phyloP scores from a whole-genome alignment of 345 rosid genomes.

The Kernera saxatilis region DNA sequence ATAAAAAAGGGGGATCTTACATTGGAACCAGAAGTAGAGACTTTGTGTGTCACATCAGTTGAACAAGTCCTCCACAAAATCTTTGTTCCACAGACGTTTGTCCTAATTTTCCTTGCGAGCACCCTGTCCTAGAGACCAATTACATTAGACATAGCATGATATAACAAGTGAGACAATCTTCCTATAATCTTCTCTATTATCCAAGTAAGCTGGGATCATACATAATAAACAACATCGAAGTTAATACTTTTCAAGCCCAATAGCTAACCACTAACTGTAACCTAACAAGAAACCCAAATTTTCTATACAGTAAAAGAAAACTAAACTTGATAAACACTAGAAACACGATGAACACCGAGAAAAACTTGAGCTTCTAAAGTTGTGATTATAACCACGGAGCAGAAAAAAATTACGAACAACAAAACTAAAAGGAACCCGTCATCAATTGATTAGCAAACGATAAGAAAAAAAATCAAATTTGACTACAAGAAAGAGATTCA shows the following conservation, averaged over 20 bases:
- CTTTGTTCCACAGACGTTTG: slow-evolving; percentile 22
- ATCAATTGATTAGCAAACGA: too few species aligned
- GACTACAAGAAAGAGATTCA: background rate
- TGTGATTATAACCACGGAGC: too few species aligned
- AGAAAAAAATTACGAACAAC: too few species aligned
- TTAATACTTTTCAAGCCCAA: background rate
- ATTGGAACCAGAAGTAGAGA: slow-evolving; percentile 19
- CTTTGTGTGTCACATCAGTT: slow-evolving; percentile 5
- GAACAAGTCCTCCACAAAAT: slow-evolving; percentile 23
- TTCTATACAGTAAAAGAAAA: background rate
- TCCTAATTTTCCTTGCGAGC: slow-evolving; percentile 23
- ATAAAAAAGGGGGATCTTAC: slow-evolving; percentile 22
- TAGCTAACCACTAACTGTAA: background rate
- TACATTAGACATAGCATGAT: background rate
- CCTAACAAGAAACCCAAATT: background rate
- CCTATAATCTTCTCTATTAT: background rate
- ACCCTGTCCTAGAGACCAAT: slow-evolving; percentile 22
- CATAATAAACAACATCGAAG: background rate
- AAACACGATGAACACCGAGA: slow-evolving; percentile 2
- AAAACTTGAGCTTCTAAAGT: too few species aligned
- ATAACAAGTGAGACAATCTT: background rate
- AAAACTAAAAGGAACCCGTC: too few species aligned
- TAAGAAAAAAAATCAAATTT: too few species aligned
- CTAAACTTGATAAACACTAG: background rate
- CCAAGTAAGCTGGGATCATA: background rate